Evolutionary conservation across 208 protist species (phyloP).

Genomic region (Acanthamoeba lenticulata): DNA sequence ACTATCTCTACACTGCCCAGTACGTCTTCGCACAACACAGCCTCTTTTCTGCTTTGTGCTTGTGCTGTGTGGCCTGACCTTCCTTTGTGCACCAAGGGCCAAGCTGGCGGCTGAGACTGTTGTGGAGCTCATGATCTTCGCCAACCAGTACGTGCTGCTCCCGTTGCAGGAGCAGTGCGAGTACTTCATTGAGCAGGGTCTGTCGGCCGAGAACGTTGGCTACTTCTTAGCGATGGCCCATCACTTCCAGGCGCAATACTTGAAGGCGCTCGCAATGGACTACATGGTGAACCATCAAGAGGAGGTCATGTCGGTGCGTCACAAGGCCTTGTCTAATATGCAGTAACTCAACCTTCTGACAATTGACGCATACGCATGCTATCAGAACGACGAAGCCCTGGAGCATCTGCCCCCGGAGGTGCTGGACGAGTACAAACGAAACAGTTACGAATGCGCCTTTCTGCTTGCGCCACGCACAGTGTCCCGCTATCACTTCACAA

Average conservation of each 20-base stretch:
- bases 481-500: not conserved
- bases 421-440: not conserved
- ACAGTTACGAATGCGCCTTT: not conserved
- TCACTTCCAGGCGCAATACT: not conserved
- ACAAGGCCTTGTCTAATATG: too few relatives aligned
- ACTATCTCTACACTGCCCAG: conserved; percentile 4
- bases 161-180: conserved; percentile 40
- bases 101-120: not conserved
- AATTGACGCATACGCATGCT: too few relatives aligned
- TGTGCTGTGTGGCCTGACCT: too few relatives aligned
- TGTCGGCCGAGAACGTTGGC: not conserved
- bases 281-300: not conserved
- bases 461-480: too few relatives aligned
- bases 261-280: not conserved
- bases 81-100: not conserved
- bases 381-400: not conserved
- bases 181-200: not conserved
- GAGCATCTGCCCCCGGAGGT: not conserved
- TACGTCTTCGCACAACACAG: not conserved
- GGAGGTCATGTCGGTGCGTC: not conserved
- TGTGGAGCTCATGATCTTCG: conserved; percentile 25
- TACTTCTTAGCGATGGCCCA: not conserved
- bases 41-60: too few relatives aligned
- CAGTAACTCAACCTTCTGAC: too few relatives aligned
- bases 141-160: conserved; percentile 13